Base-by-base conservation (phyloP, 805 yeast genomes). In the Yarrowia porcina region DNA sequence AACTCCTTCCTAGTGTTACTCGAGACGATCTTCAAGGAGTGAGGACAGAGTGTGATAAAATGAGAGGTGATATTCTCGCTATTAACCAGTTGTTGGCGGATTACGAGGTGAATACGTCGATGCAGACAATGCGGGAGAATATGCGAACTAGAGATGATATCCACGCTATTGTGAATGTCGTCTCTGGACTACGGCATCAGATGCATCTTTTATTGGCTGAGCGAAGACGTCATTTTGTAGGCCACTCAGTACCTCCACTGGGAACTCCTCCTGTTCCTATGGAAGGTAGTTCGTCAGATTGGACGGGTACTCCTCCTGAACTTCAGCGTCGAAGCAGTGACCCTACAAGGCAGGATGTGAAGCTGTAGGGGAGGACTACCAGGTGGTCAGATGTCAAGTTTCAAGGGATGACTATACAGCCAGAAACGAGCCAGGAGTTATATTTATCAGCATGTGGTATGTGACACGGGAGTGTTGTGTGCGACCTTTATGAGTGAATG, bases 181-280 rank as follows among this genome's bases (percentile, higher is more conserved):
- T 75, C 52, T 73, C 71, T 35, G 69, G 73, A 12, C 63, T 75
- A n/a, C 70, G 76, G 3, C 74, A 75, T 33, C 79, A 75, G 64
- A 42, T 75, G 54, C 73, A 73, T 61, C 68, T 72, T 52, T 56
- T 75, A 25, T 63, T 72, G 18, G 49, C 70, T 17, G 75, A 73
- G 41, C 66, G 75, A 21, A 64, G 75, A 23, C 60, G 67, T 59
- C 64, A 15, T 20, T 64, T 35, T 30, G 52, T 52, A 32, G 59
- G 56, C 5, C 56, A 32, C 15, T 21, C 39, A 5, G 39, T 32
- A 20, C 39, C 39, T 21, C 56, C 56, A 4, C n/a, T 49, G 28
- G 56, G 39, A 0, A 49, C 59, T 11, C 44, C 44, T 8, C 33
- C 23, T 4, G 44, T 35, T n/a, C 59, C 59, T 1, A 36, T 52